Evolutionary conservation across 768 basidiomycete genomes (phyloP).

Genomic region (Rhodocollybia butyracea): DNA sequence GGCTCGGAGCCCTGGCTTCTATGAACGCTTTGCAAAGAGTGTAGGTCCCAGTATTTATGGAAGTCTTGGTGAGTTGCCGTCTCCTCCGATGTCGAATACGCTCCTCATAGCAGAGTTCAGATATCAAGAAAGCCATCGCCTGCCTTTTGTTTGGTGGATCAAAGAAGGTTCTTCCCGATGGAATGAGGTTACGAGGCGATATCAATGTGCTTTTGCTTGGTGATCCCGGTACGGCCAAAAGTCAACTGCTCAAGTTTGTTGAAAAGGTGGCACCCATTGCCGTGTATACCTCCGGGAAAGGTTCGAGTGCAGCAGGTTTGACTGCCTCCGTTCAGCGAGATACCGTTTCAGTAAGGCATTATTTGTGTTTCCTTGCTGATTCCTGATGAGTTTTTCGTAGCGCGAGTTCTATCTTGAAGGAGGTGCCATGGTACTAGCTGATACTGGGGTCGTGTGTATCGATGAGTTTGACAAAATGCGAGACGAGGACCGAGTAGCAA

Average conservation of each 20-base stretch:
- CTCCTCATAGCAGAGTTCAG: slow-evolving; percentile 37
- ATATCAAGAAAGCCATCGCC: slow-evolving; percentile 97
- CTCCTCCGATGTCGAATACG: not conserved
- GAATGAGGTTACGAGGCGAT: slow-evolving; percentile 94
- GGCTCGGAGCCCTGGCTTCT: slow-evolving; percentile 84
- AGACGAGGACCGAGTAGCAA: slow-evolving; percentile 97
- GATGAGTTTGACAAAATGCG: slow-evolving; percentile 99
- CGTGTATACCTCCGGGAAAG: slow-evolving; percentile 98
- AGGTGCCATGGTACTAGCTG: slow-evolving; percentile 98
- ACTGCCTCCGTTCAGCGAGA: slow-evolving; percentile 98
- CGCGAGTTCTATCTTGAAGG: slow-evolving; percentile 99
- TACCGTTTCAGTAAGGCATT: slow-evolving; percentile 70
- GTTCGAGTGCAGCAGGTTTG: slow-evolving; percentile 96
- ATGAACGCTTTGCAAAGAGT: slow-evolving; percentile 89
- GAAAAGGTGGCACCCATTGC: slow-evolving; percentile 99
- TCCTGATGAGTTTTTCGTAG: slow-evolving; percentile 35
- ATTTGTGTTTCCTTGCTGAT: not conserved
- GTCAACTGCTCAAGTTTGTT: slow-evolving; percentile 96
- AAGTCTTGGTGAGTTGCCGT: slow-evolving; percentile 63
- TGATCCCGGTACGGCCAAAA: slow-evolving; percentile 98
- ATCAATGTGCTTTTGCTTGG: slow-evolving; percentile 96
- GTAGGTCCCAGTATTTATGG: slow-evolving; percentile 98
- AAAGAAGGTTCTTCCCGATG: slow-evolving; percentile 95
- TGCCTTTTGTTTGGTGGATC: slow-evolving; percentile 97
- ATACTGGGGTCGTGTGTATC: slow-evolving; percentile 97